Conservation (phyloP, 202 grass and related monocot species). For the Eragrostis tef region DNA sequence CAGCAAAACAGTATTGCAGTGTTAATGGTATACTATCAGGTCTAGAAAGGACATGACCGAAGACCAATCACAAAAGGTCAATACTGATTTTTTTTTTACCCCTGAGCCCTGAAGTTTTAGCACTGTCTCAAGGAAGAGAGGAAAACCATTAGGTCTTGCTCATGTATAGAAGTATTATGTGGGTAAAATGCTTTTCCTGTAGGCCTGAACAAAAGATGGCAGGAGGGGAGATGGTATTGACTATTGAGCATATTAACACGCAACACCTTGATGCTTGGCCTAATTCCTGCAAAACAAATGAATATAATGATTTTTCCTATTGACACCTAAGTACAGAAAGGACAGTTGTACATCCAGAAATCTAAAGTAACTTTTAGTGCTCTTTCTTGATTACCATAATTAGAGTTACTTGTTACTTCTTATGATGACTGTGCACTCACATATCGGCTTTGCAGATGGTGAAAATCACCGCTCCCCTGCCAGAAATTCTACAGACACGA, state of each 20-base stretch:
- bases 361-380: background rate
- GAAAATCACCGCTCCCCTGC: slow-evolving; percentile 56
- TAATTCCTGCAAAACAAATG: background rate
- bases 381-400: slow-evolving; percentile 25
- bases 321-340: background rate
- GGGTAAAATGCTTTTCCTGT: background rate
- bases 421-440: background rate
- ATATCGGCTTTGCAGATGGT: slow-evolving; percentile 44
- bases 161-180: background rate
- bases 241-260: too few relatives aligned
- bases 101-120: background rate
- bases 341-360: background rate
- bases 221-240: background rate
- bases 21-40: slow-evolving; percentile 2
- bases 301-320: slow-evolving; percentile 13
- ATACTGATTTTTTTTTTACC: background rate
- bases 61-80: background rate
- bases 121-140: background rate
- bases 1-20: background rate
- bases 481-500: slow-evolving; percentile 50
- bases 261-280: background rate
- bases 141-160: background rate
- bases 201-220: background rate
- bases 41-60: background rate
- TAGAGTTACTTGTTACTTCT: background rate